Evolutionary conservation across 1,139 yeast genomes (phyloP), one percentile per base, ranked within the genome.

Genomic region (Zygoascus hellenicus): DNA sequence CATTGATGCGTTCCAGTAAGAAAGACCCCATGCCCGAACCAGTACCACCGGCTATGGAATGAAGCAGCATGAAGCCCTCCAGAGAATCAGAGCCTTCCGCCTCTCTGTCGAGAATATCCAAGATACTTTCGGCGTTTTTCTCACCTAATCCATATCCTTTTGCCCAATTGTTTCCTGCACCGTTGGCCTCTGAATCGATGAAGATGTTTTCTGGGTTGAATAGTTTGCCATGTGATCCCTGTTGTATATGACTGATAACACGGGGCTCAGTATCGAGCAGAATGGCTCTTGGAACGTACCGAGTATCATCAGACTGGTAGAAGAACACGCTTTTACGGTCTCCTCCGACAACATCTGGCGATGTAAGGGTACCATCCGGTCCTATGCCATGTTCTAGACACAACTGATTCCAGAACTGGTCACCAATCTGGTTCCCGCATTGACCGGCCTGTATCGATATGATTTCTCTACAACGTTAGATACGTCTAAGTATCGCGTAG

Each of bases 31-130:
- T 79, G 6, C 98, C 98, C 0, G 96, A 85, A 0, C 98, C 98
- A 0, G 98, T 92, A 33, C 98, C 98, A 22, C 98, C 98, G 0
- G 97, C 97, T n/a, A 94, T 95, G 13, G 97, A 87, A 64, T 92
- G 98, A 49, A 90, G 67, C 54, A 92, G 69, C 70, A 89, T 96
- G 64, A 94, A 92, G 5, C 95, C 95, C 53, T 89, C 92, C 48
- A 90, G 70, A 50, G 86, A 83, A 53, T 92, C 98, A 58, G 96
- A 84, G 36, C 87, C 84, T 61, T 92, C 98, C 38, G 90, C 77
- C 59, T 92, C 97, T 51, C 95, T 74, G 61, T 90, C 97, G 41
- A 92, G 76, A 76, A 90, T 79, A 59, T 88, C 92, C 53, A 87
- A 59, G 41, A 92, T 69, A 17, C 79, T 81, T 47, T 89, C 97